These are phyloP conservation scores for Alternaria gansuensis DNA, from an alignment of 2,329 filamentous ascomycete genomes.

Conservation along the genomic window DNA sequence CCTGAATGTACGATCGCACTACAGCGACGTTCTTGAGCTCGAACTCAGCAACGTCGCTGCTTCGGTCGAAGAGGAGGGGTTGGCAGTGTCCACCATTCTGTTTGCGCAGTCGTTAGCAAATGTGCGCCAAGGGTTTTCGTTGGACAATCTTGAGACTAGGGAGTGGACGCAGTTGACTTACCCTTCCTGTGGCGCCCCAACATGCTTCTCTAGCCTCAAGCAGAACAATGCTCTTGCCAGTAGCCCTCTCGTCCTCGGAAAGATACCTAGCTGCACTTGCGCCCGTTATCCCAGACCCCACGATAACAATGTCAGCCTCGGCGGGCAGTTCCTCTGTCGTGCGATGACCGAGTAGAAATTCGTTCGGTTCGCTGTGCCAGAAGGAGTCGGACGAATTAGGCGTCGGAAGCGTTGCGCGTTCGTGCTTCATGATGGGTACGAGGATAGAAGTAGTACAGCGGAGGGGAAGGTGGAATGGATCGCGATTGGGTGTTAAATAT, in stretches of 20 bases:
- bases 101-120: slow-evolving; percentile 15
- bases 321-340: slow-evolving; percentile 71
- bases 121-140: background rate
- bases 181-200: slow-evolving; percentile 83
- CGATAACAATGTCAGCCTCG: slow-evolving; percentile 72
- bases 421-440: slow-evolving; percentile 42
- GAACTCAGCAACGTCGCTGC: slow-evolving; percentile 72
- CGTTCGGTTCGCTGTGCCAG: slow-evolving; percentile 76
- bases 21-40: slow-evolving; percentile 74
- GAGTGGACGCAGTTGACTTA: slow-evolving; percentile 53
- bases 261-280: slow-evolving; percentile 73
- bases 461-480: background rate
- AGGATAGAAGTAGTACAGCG: background rate
- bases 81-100: slow-evolving; percentile 73
- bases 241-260: slow-evolving; percentile 54
- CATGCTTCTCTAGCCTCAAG: slow-evolving; percentile 82
- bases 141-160: background rate
- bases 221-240: slow-evolving; percentile 69
- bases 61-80: slow-evolving; percentile 70
- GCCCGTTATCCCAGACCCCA: slow-evolving; percentile 82
- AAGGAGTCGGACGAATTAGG: slow-evolving; percentile 70
- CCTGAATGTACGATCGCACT: slow-evolving; percentile 65
- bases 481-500: slow-evolving; percentile 9
- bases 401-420: slow-evolving; percentile 63
- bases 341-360: slow-evolving; percentile 70